Conservation (phyloP, 2,329 filamentous ascomycete genomes). For the Aspergillus alliaceus region DNA sequence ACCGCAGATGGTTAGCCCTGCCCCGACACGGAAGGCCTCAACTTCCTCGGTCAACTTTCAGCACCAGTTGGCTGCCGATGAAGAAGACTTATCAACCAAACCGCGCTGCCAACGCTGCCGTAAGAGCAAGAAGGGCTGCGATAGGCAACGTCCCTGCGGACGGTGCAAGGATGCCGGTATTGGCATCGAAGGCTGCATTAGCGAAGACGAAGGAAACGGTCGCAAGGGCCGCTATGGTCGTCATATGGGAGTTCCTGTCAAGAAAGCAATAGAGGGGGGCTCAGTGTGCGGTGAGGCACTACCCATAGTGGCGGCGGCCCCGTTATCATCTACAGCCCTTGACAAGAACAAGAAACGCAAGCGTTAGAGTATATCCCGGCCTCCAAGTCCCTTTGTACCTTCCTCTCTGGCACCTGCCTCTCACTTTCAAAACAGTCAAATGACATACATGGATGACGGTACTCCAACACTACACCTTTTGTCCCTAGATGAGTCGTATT, state of each 20-base stretch:
- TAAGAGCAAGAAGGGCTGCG: conserved; percentile 99
- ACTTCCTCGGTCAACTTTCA: conserved; percentile 64
- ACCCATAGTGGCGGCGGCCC: conserved; percentile 31
- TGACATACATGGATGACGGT: neutral
- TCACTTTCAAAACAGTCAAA: neutral
- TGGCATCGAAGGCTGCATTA: conserved; percentile 88
- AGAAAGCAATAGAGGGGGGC: conserved; percentile 50
- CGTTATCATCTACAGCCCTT: conserved; percentile 33
- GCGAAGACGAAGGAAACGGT: conserved; percentile 96
- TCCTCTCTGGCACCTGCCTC: neutral
- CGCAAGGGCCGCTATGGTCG: conserved; percentile 87
- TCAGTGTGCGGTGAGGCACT: conserved; percentile 58
- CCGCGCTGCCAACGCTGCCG: conserved; percentile 96
- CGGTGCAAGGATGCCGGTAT: conserved; percentile 96
- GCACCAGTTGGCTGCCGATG: conserved; percentile 64
- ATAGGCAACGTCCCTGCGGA: conserved; percentile 91
- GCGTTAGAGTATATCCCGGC: conserved; percentile 43
- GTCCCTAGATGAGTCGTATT: conserved; percentile 10
- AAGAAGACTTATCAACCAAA: conserved; percentile 91
- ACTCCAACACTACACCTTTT: neutral
- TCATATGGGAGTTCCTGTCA: conserved; percentile 67
- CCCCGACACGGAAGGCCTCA: conserved; percentile 54
- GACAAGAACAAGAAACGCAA: conserved; percentile 72
- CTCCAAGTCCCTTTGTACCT: neutral
- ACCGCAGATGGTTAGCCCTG: conserved; percentile 37